phyloP scores from a whole-genome alignment of 148 eudicot genomes.

The Suaeda aralocaspica region DNA sequence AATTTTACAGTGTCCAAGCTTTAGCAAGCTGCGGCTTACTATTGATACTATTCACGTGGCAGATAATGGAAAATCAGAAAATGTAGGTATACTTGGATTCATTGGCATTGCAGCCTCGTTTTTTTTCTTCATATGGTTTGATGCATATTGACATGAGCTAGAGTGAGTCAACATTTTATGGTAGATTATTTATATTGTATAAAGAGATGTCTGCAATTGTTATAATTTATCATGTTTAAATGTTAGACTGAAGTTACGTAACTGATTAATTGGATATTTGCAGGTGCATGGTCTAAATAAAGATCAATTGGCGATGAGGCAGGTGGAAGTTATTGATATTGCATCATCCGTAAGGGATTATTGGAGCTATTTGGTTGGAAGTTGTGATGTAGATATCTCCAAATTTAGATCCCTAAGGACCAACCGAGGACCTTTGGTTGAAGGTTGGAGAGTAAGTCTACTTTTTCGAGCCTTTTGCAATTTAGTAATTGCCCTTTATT shows the following conservation, averaged over 20 bases:
- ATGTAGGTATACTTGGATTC: constrained; percentile 34
- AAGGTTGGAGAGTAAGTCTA: constrained; percentile 62
- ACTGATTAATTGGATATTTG: background rate
- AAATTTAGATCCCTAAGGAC: constrained; percentile 49
- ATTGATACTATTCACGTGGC: constrained; percentile 62
- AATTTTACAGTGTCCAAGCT: constrained; percentile 53
- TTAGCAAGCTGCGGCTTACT: constrained; percentile 44
- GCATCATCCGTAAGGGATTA: constrained; percentile 46
- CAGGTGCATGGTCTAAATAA: constrained; percentile 62
- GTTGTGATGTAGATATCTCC: constrained; percentile 42
- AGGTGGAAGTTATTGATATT: constrained; percentile 59
- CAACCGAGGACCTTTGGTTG: constrained; percentile 58
- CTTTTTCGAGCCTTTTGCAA: background rate
- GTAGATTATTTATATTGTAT: too few species aligned
- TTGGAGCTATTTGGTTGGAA: constrained; percentile 62
- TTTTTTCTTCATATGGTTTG: background rate
- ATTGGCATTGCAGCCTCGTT: background rate
- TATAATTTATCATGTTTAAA: too few species aligned
- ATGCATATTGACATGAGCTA: background rate
- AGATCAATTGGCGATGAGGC: constrained; percentile 47
- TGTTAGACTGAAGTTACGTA: too few species aligned
- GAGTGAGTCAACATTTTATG: too few species aligned
- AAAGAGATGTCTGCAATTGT: too few species aligned
- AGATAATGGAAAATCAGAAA: constrained; percentile 56
- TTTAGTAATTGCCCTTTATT: background rate